A percentile compares a stretch with the other conserved stretches of the same genome.
These are phyloP conservation scores for Pseudisothecium myosuroides DNA, from an alignment of 225 moss, liverwort and hornwort species.

Conservation along the genomic window DNA sequence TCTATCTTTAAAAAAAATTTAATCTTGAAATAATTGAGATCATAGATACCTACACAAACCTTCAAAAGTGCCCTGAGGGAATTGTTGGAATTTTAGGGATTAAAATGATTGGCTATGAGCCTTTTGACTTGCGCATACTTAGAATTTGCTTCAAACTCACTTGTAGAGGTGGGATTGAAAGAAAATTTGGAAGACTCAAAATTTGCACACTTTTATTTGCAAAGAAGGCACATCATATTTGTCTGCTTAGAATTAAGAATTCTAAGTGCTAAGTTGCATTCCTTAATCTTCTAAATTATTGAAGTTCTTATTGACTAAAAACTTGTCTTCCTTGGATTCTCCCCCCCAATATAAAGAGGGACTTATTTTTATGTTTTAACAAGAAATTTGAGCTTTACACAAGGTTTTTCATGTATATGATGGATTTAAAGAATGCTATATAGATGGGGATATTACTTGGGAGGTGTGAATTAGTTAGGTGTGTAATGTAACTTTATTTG, in stretches of 20 bases:
- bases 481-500: neutral
- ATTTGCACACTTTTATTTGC: neutral
- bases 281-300: neutral
- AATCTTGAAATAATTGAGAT: neutral
- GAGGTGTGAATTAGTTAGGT: neutral
- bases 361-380: neutral
- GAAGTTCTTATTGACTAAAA: neutral
- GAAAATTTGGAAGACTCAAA: neutral
- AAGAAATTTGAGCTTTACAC: neutral
- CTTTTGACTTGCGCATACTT: neutral
- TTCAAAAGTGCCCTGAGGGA: rapidly evolving
- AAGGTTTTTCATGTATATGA: neutral
- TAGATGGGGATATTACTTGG: neutral
- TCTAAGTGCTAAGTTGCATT: neutral
- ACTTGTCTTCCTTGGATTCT: neutral
- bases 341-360: neutral
- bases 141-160: neutral
- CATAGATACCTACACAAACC: neutral
- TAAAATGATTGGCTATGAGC: neutral
- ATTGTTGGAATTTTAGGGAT: rapidly evolving
- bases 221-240: neutral
- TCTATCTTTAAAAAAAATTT: rapidly evolving
- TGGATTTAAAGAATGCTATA: neutral
- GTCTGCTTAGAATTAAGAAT: neutral
- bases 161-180: neutral